A percentile compares a stretch with the other conserved stretches of the same genome.
These are phyloP conservation scores for Primulina tabacum DNA, from an alignment of 257 asterid genomes.

Conservation along the genomic window DNA sequence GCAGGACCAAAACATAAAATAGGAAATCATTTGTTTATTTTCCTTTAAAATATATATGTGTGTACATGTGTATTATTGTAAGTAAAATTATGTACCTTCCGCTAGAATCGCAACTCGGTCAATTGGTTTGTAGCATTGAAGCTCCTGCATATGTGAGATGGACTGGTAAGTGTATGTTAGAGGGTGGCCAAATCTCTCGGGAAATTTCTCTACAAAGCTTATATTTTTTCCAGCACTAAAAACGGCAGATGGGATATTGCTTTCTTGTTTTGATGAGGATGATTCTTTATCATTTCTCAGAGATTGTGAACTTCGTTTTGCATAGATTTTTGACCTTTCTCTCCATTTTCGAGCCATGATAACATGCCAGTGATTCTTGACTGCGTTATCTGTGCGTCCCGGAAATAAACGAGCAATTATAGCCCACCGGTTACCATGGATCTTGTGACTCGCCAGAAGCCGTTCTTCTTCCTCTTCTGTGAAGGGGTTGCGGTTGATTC, in stretches of 20 bases:
- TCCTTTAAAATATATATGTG: too few species aligned
- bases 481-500: constrained; percentile 76
- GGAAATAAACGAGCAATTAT: constrained; percentile 79
- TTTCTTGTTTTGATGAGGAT: constrained; percentile 29
- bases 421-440: constrained; percentile 91
- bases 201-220: constrained; percentile 31
- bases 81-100: too few species aligned
- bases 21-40: too few species aligned
- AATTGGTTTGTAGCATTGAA: constrained; percentile 24
- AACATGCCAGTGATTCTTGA: constrained; percentile 93
- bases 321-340: constrained; percentile 51
- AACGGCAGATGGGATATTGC: constrained; percentile 3
- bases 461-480: constrained; percentile 85
- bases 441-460: constrained; percentile 66
- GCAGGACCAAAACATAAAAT: too few species aligned
- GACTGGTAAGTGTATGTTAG: constrained; percentile 21
- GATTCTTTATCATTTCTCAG: constrained; percentile 17
- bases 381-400: constrained; percentile 89
- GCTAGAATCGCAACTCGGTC: too few species aligned
- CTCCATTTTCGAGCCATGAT: constrained; percentile 78
- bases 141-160: constrained; percentile 28
- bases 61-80: too few species aligned
- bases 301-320: constrained; percentile 32
- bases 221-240: constrained; percentile 18
- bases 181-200: constrained; percentile 26